A percentile compares a stretch with the other conserved stretches of the same genome.
Conservation (phyloP, 176 grass and related monocot genomes). For the Canna indica region DNA sequence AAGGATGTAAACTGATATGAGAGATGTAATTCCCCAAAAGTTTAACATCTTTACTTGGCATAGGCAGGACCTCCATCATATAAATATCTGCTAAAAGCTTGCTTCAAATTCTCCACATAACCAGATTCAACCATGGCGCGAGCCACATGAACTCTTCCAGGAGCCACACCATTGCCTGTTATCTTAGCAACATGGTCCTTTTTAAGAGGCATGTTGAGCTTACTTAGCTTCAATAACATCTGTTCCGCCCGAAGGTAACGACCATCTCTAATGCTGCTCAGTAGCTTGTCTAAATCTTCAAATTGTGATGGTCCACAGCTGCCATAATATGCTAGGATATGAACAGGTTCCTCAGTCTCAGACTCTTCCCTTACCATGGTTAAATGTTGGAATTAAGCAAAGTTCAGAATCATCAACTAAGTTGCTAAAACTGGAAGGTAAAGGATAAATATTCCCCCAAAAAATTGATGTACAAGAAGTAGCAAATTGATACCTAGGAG, state of each 20-base stretch:
- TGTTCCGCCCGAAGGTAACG: conserved; percentile 47
- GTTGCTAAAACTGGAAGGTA: not conserved
- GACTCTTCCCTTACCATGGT: conserved; percentile 30
- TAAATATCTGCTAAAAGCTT: conserved; percentile 67
- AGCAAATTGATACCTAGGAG: conserved; percentile 36
- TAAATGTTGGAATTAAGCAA: not conserved
- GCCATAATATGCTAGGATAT: conserved; percentile 75
- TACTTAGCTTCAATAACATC: conserved; percentile 49
- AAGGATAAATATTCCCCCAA: not conserved
- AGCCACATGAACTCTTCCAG: conserved; percentile 61
- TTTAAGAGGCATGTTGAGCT: conserved; percentile 51
- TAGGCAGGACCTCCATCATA: conserved; percentile 66
- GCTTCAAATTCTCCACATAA: conserved; percentile 57
- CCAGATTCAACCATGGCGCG: conserved; percentile 73
- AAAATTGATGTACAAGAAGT: too few relatives aligned
- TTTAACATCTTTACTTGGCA: conserved; percentile 42
- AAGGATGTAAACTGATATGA: not conserved
- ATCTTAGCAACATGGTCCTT: conserved; percentile 49
- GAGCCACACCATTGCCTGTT: conserved; percentile 61
- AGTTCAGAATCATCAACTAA: not conserved
- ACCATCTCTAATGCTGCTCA: conserved; percentile 51
- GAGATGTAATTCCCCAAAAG: not conserved
- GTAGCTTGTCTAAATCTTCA: conserved; percentile 44
- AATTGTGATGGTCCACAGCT: conserved; percentile 39
- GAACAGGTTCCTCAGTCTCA: conserved; percentile 43